Evolutionary conservation across 768 basidiomycete species (phyloP).

Genomic region (Termitomyces bulborhizus): DNA sequence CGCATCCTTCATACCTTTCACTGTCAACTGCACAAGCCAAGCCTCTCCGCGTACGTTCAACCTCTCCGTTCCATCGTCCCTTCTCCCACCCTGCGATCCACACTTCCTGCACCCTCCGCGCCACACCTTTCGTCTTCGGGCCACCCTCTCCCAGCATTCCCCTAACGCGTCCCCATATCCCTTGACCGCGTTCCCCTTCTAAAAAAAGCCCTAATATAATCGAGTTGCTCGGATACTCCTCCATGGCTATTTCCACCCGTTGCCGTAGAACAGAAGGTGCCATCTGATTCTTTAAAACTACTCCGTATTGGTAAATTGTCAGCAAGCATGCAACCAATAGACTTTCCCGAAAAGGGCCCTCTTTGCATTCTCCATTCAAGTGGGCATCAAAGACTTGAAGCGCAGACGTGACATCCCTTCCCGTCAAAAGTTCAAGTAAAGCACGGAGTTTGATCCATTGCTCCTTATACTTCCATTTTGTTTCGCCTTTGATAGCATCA

Average conservation of each 20-base stretch:
- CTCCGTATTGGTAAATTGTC: slow-evolving; percentile 56
- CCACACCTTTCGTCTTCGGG: slow-evolving; percentile 46
- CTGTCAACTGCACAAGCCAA: slow-evolving; percentile 56
- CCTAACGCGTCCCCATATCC: slow-evolving; percentile 71
- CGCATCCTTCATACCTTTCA: slow-evolving; percentile 46
- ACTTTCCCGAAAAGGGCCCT: slow-evolving; percentile 40
- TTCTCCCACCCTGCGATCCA: slow-evolving; percentile 81
- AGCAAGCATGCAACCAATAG: slow-evolving; percentile 48
- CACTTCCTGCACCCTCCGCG: slow-evolving; percentile 57
- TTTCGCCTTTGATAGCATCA: slow-evolving; percentile 29
- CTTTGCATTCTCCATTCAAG: slow-evolving; percentile 16
- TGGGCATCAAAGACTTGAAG: slow-evolving; percentile 35
- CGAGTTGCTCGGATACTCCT: slow-evolving; percentile 63
- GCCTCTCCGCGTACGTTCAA: slow-evolving; percentile 64
- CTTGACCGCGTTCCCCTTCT: slow-evolving; percentile 71
- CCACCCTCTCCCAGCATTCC: slow-evolving; percentile 46
- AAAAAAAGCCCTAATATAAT: slow-evolving; percentile 67
- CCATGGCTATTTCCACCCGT: slow-evolving; percentile 47
- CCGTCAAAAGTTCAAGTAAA: slow-evolving; percentile 56
- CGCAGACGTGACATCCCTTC: slow-evolving; percentile 32
- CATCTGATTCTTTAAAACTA: slow-evolving; percentile 48
- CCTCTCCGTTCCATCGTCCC: slow-evolving; percentile 63
- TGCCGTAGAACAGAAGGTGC: slow-evolving; percentile 55
- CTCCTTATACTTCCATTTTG: slow-evolving; percentile 50
- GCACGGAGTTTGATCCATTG: slow-evolving; percentile 63